Evolutionary conservation across 2,329 filamentous ascomycete species (phyloP).

Genomic region (Sordariomycetes sp.): DNA sequence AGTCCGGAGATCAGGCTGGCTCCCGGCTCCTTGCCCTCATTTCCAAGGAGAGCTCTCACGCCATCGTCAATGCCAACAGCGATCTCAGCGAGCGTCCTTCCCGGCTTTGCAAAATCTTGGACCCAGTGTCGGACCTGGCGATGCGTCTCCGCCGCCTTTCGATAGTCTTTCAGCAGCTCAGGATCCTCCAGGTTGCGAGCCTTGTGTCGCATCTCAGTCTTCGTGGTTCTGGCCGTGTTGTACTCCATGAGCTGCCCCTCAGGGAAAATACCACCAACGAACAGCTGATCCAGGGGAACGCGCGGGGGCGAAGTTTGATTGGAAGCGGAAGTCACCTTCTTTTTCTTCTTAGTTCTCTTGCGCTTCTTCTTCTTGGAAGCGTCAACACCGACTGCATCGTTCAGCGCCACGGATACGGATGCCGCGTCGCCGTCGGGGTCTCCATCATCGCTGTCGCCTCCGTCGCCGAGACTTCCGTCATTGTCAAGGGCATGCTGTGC

Average conservation of each 20-base stretch:
- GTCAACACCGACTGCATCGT: conserved; percentile 7
- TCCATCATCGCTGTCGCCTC: conserved; percentile 15
- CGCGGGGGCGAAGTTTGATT: conserved; percentile 22
- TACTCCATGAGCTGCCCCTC: conserved; percentile 18
- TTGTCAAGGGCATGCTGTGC: conserved; percentile 29
- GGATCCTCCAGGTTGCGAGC: conserved; percentile 15
- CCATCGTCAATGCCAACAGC: conserved; percentile 74
- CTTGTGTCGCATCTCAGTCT: conserved; percentile 13
- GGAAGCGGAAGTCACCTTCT: conserved; percentile 7
- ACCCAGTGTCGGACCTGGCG: conserved; percentile 75
- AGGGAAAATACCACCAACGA: conserved; percentile 16
- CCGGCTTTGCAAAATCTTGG: conserved; percentile 68
- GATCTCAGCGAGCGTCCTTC: conserved; percentile 66
- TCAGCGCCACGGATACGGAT: conserved; percentile 2
- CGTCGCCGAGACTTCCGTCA: conserved; percentile 27
- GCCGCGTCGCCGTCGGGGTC: conserved; percentile 9
- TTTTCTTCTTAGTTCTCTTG: conserved; percentile 12
- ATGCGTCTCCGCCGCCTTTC: conserved; percentile 71
- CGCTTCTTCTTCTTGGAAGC: conserved; percentile 17
- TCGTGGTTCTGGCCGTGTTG: conserved; percentile 13
- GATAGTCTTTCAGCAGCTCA: conserved; percentile 67
- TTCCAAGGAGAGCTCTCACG: conserved; percentile 64
- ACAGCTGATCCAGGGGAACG: conserved; percentile 19
- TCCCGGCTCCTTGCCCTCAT: conserved; percentile 65
- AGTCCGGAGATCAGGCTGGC: conserved; percentile 67